Evolutionary conservation across 1,139 yeast genomes (phyloP), one percentile per base, ranked within the genome.

Genomic region (Arxiozyma heterogenica): DNA sequence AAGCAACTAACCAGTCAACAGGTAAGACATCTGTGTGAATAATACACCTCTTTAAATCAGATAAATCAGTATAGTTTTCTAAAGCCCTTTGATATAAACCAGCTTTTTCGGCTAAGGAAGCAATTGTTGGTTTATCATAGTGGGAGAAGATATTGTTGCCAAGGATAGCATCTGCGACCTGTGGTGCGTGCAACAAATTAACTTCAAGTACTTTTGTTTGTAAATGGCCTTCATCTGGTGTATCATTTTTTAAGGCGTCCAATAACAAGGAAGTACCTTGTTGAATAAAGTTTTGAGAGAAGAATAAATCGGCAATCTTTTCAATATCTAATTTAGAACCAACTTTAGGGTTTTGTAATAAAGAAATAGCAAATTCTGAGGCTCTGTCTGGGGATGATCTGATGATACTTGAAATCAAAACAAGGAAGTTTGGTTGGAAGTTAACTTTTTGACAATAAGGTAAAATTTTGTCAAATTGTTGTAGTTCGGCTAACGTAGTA

Each of bases 201-300:
- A 88, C 90, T 73, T 94, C 98, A 64, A 94, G 80, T 53, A 94
- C 83, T 67, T 95, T 83, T 18, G 98, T 94, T 77, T 94, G 98
- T 68, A 94, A 77, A 66, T 90, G 96, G 20, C 97, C 98, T 68
- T 93, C 96, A 58, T 93, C 88, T 52, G 98, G 98, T 47, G 84
- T 79, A 72, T 94, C 96, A 61, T 85, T 89, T 75, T 93, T 93
- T 69, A 94, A 80, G 11, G 98, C 98, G 73, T 94, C 98, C 65
- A 94, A 78, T 65, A 94, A 77, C 75, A 94, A 89, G n/a, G 98
- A 97, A 47, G 99, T 94, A 69, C 98, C 98, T 76, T 93, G 98
- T 74, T 91, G 98, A 64, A 93, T 83, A 68, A 83, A 85, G 73
- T 93, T 91, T 72, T 93, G 98, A 47, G 95, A 84, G 72, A 94